phyloP scores from a whole-genome alignment of 106 monocot species.

The Cymbidium sinense region DNA sequence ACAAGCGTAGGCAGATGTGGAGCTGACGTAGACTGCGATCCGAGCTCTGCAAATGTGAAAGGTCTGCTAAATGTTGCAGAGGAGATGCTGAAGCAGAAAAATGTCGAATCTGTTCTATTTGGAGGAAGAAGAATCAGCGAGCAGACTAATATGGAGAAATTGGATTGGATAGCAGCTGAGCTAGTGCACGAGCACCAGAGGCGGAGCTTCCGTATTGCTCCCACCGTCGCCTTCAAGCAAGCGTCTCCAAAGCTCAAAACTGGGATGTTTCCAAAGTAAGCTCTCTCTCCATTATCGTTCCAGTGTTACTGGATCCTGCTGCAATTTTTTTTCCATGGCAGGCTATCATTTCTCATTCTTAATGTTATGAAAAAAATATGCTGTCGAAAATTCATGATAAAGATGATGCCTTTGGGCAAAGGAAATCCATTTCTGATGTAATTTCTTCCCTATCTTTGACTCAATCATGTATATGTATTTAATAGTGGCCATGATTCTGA shows the following conservation, averaged over 20 bases:
- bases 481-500: neutral
- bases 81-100: conserved; percentile 30
- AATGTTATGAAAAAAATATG: neutral
- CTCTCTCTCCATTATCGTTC: neutral
- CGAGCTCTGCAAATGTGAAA: conserved; percentile 6
- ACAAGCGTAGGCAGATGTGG: conserved; percentile 1
- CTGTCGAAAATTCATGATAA: neutral
- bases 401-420: neutral
- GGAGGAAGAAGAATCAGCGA: conserved; percentile 26
- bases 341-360: neutral
- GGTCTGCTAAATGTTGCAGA: conserved; percentile 11
- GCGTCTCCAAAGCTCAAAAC: conserved; percentile 2
- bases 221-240: conserved; percentile 39
- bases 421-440: neutral
- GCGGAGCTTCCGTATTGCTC: conserved; percentile 23
- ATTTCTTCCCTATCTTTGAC: neutral
- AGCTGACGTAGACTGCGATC: conserved; percentile 7
- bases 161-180: conserved; percentile 21
- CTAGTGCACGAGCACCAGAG: conserved; percentile 31
- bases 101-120: conserved; percentile 39
- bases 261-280: neutral
- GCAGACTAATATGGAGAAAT: conserved; percentile 26
- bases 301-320: neutral
- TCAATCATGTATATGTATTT: neutral
- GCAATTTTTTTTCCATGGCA: conserved; percentile 9